Percentiles rank a stretch among this genome's conserved stretches.
Evolutionary conservation across 129 eudicot genomes (phyloP).

Genomic region (Centella asiatica): DNA sequence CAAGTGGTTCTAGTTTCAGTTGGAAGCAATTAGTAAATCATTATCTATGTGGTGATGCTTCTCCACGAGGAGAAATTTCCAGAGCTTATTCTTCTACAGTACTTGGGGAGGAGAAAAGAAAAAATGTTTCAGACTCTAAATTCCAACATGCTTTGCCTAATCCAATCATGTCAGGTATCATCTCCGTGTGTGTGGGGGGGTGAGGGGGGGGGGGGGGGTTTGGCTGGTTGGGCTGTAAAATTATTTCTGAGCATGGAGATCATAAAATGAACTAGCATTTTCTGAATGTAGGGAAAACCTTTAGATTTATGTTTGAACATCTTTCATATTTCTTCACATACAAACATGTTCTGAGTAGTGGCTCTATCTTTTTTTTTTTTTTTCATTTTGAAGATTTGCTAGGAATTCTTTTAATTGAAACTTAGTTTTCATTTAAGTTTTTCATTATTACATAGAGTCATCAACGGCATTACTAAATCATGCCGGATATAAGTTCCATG

Average conservation of each 20-base stretch:
- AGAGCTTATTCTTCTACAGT: conserved; percentile 14
- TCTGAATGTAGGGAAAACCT: too few relatives aligned
- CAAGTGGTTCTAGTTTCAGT: conserved; percentile 28
- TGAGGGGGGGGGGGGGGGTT: too few relatives aligned
- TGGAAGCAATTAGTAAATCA: conserved; percentile 31
- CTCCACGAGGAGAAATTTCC: conserved; percentile 24
- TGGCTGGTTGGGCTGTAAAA: too few relatives aligned
- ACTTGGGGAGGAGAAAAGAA: conserved; percentile 25
- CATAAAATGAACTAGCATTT: too few relatives aligned
- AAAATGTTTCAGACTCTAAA: conserved; percentile 22
- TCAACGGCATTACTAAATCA: conserved; percentile 47
- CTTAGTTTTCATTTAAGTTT: background rate
- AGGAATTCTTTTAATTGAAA: background rate
- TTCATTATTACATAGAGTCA: conserved; percentile 31
- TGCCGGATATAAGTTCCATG: conserved; percentile 73
- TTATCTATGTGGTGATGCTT: conserved; percentile 18
- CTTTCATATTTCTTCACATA: background rate
- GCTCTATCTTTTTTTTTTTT: background rate
- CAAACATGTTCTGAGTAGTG: too few relatives aligned
- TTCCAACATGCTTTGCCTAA: conserved; percentile 37
- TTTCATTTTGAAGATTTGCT: background rate
- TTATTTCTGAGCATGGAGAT: too few relatives aligned
- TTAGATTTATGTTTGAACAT: too few relatives aligned
- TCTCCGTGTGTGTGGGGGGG: conserved; percentile 18
- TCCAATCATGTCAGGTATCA: conserved; percentile 49